A percentile compares a stretch with the other conserved stretches of the same genome.
These are phyloP conservation scores for Tulasnella calospora DNA, from an alignment of 768 basidiomycete genomes.

Conservation along the genomic window DNA sequence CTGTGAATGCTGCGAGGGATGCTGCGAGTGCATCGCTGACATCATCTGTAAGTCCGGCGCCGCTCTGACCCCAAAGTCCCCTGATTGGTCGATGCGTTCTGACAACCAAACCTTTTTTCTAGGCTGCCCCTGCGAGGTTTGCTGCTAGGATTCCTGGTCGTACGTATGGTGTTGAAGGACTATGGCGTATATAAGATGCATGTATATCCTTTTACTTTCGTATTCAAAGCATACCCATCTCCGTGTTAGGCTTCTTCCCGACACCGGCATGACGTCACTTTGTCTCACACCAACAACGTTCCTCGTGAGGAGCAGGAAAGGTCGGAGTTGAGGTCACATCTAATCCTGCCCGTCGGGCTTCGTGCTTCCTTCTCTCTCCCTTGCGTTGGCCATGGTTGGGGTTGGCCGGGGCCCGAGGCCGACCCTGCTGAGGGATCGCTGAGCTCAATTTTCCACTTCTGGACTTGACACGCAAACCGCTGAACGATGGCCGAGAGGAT, in stretches of 20 bases:
- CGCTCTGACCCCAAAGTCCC: not conserved
- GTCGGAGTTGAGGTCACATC: too few relatives aligned
- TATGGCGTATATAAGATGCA: not conserved
- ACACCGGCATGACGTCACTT: not conserved
- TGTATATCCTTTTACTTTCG: not conserved
- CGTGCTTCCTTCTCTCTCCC: too few relatives aligned
- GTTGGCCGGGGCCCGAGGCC: too few relatives aligned
- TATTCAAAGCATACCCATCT: not conserved
- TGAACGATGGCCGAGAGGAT: too few relatives aligned
- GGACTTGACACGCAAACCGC: too few relatives aligned
- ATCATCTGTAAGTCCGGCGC: slow-evolving; percentile 23
- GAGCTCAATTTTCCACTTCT: too few relatives aligned
- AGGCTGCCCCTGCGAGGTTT: slow-evolving; percentile 27
- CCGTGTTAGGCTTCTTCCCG: not conserved
- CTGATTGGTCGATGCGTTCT: not conserved
- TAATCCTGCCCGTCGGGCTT: too few relatives aligned
- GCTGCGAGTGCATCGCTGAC: slow-evolving; percentile 27
- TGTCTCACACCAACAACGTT: too few relatives aligned
- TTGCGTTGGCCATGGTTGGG: too few relatives aligned
- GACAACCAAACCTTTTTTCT: not conserved
- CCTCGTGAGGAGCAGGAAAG: too few relatives aligned
- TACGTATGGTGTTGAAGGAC: not conserved
- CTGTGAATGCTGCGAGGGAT: slow-evolving; percentile 27
- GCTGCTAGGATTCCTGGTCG: slow-evolving; percentile 8
- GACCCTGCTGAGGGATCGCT: too few relatives aligned